phyloP scores from a whole-genome alignment of 2,329 filamentous ascomycete genomes.

The Calonectria hongkongensis region DNA sequence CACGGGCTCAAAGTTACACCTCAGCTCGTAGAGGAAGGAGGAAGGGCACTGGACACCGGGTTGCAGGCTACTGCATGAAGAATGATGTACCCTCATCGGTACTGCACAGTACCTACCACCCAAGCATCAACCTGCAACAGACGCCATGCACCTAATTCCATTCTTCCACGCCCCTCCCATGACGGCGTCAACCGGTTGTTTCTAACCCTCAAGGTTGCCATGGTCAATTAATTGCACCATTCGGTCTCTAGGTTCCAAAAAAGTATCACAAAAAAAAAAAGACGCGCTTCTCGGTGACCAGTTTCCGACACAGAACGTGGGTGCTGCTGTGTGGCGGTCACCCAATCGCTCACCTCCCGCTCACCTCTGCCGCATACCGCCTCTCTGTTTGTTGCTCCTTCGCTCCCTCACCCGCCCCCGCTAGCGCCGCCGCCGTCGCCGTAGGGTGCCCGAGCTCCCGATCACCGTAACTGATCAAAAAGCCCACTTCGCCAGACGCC shows the following conservation, averaged over 20 bases:
- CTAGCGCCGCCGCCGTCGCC: slow-evolving; percentile 14
- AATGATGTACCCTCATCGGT: slow-evolving; percentile 11
- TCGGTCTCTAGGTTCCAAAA: slow-evolving; percentile 44
- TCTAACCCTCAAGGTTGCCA: slow-evolving; percentile 21
- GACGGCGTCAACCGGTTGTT: slow-evolving; percentile 29
- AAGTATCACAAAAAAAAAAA: slow-evolving; percentile 28
- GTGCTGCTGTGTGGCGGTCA: slow-evolving; percentile 20
- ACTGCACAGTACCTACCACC: not conserved
- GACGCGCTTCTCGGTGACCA: slow-evolving; percentile 45
- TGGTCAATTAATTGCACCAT: not conserved
- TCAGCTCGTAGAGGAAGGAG: slow-evolving; percentile 5
- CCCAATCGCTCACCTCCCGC: slow-evolving; percentile 14
- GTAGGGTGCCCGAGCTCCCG: slow-evolving; percentile 16
- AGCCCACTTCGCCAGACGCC: not conserved
- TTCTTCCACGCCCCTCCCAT: slow-evolving; percentile 10
- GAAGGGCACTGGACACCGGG: not conserved
- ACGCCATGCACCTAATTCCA: not conserved
- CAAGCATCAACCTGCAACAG: slow-evolving; percentile 15
- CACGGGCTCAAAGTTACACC: not conserved
- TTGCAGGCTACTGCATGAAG: not conserved
- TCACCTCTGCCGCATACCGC: slow-evolving; percentile 18
- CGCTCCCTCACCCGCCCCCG: not conserved
- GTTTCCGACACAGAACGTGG: slow-evolving; percentile 40
- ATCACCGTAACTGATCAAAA: slow-evolving; percentile 3
- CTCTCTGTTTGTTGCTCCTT: slow-evolving; percentile 9